Evolutionary conservation across 495 filamentous ascomycete genomes (phyloP).

Genomic region (Bryoglossum gracile): DNA sequence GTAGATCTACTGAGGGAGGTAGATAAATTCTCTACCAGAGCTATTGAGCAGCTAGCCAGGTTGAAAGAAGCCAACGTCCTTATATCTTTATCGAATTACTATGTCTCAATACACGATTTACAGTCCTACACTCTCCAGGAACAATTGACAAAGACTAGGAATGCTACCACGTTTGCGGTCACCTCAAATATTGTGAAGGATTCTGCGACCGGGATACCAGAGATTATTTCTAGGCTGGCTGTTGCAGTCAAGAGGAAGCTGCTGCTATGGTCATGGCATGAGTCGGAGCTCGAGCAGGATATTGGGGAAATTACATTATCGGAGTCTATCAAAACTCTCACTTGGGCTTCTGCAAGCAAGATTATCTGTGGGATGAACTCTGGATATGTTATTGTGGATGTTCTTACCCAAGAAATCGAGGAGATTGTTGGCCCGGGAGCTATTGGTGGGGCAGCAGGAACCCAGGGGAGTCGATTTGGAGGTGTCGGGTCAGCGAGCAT

Average conservation of each 20-base stretch:
- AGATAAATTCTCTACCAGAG: slow-evolving; percentile 84
- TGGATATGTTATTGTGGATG: slow-evolving; percentile 82
- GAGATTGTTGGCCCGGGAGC: slow-evolving; percentile 77
- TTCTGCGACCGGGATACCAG: slow-evolving; percentile 71
- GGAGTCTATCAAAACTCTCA: slow-evolving; percentile 73
- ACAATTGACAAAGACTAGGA: slow-evolving; percentile 71
- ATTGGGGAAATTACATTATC: slow-evolving; percentile 69
- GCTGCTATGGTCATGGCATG: slow-evolving; percentile 89
- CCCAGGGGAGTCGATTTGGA: slow-evolving; percentile 56
- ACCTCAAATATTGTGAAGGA: slow-evolving; percentile 94
- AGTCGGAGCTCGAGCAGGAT: slow-evolving; percentile 74
- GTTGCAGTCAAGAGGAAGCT: slow-evolving; percentile 89
- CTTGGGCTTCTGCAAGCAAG: slow-evolving; percentile 81
- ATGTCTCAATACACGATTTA: slow-evolving; percentile 82
- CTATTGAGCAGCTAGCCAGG: slow-evolving; percentile 86
- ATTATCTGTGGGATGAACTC: slow-evolving; percentile 81
- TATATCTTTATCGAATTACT: slow-evolving; percentile 80
- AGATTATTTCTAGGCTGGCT: slow-evolving; percentile 82
- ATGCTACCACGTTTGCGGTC: slow-evolving; percentile 83
- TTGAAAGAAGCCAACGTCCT: slow-evolving; percentile 91
- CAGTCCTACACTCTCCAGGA: slow-evolving; percentile 76
- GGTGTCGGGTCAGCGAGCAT: slow-evolving; percentile 61
- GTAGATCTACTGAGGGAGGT: slow-evolving; percentile 82
- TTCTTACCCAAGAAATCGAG: slow-evolving; percentile 58
- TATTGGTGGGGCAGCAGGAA: slow-evolving; percentile 57